Conservation (phyloP, 2,329 filamentous ascomycete species). For the Aspergillus ochraceoroseus region DNA sequence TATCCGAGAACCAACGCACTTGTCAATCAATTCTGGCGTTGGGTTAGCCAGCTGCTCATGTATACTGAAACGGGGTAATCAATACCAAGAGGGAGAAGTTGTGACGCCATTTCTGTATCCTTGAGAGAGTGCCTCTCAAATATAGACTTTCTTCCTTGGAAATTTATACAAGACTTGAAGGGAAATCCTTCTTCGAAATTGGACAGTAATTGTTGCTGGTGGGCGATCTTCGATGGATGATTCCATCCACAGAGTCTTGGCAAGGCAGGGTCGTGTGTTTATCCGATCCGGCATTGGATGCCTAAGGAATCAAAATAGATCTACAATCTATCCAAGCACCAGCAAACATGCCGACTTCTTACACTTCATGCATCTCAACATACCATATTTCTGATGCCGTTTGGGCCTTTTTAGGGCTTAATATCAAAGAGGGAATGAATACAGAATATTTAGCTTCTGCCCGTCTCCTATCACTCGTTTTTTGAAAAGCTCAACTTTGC, state of each 20-base stretch:
- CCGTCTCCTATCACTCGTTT: too few relatives aligned
- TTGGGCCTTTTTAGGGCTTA: too few relatives aligned
- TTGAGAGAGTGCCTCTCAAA: background rate
- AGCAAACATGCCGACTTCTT: background rate
- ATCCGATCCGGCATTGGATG: slow-evolving; percentile 20
- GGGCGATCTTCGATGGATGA: slow-evolving; percentile 20
- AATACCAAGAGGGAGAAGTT: slow-evolving; percentile 66
- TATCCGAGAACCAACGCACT: slow-evolving; percentile 94
- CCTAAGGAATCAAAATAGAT: slow-evolving; percentile 8
- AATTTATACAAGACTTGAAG: too few relatives aligned
- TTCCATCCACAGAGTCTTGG: slow-evolving; percentile 22
- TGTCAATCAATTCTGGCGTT: slow-evolving; percentile 85
- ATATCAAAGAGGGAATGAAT: too few relatives aligned
- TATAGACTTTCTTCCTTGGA: background rate
- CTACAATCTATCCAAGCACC: too few relatives aligned
- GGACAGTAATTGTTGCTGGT: slow-evolving; percentile 22
- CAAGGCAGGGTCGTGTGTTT: slow-evolving; percentile 16
- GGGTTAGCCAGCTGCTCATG: slow-evolving; percentile 21
- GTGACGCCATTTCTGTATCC: slow-evolving; percentile 60
- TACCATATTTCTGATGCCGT: too few relatives aligned
- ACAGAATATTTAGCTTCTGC: too few relatives aligned
- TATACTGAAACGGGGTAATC: slow-evolving; percentile 19
- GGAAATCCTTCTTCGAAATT: too few relatives aligned
- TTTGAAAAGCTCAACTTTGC: too few relatives aligned
- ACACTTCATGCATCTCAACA: background rate